These are phyloP conservation scores for Leccinellum rugosiceps DNA, from an alignment of 768 basidiomycete genomes.

Conservation along the genomic window DNA sequence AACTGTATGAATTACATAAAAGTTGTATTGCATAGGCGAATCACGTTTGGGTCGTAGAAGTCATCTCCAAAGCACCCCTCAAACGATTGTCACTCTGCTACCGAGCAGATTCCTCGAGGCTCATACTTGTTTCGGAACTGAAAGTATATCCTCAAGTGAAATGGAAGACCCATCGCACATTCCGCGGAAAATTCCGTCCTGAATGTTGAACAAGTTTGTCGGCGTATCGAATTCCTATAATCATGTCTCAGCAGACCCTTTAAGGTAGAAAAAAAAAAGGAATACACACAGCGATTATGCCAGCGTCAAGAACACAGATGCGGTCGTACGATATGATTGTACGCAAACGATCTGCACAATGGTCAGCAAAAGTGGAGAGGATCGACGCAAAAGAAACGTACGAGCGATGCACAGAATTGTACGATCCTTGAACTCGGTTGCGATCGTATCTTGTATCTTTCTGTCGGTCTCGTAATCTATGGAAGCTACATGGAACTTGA, in stretches of 20 bases:
- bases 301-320: slow-evolving; percentile 84
- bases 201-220: slow-evolving; percentile 50
- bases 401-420: slow-evolving; percentile 88
- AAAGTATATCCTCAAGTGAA: slow-evolving; percentile 62
- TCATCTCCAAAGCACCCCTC: no score
- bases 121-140: slow-evolving; percentile 26
- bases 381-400: slow-evolving; percentile 35
- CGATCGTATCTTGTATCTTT: slow-evolving; percentile 89
- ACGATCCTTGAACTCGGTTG: slow-evolving; percentile 75
- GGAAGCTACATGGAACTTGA: slow-evolving; percentile 46
- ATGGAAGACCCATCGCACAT: slow-evolving; percentile 87
- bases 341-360: slow-evolving; percentile 65
- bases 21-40: no score
- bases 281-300: slow-evolving; percentile 61
- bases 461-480: slow-evolving; percentile 88
- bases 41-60: no score
- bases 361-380: background rate
- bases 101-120: background rate
- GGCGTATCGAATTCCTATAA: slow-evolving; percentile 80
- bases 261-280: background rate
- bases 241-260: background rate
- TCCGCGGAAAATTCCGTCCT: slow-evolving; percentile 70
- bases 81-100: background rate
- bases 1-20: no score
- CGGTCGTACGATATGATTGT: slow-evolving; percentile 89